Evolutionary conservation across 768 basidiomycete species (phyloP), one percentile per base, ranked within the genome.

Genomic region (Lanmaoa pseudosensibilis): DNA sequence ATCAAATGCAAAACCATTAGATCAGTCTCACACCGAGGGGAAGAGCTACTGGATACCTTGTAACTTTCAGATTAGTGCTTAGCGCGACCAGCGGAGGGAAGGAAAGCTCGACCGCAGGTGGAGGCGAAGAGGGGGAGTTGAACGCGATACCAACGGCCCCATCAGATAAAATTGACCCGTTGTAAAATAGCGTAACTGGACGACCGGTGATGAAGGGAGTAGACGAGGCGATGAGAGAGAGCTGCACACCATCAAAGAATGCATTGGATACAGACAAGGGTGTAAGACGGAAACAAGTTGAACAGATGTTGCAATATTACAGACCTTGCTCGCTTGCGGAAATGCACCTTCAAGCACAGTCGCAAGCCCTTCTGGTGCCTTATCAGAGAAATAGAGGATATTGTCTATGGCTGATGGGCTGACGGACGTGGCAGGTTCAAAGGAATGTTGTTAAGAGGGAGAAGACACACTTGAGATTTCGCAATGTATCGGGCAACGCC

Each of bases 171-270:
- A 90, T 78, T 2, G 77, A 65, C 37, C 76, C 73, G 48, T 87
- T 80, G 55, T 78, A 70, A 56, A 91, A 84, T 11, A 92, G 74
- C 0, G 90, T 92, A 30, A 86, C 81, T 1, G 86, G 84, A 19
- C 86, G 74, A 15, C 90, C 91, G 2, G 88, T 92, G 6, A 90
- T 73, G 67, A 92, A 92, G 1, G 90, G 89, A 2, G 91, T 92
- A 3, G 89, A 86, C 0, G 89, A 77, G 0, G 85, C 86, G 21
- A 87, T 69, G 19, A 92, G 76, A 5, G 89, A 88, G 50, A 90
- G 71, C 83, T 90, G 64, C 33, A 12, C 5, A 23, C n/a, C 44
- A 46, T 36, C 18, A 47, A 38, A 30, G 23, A 32, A 47, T 38
- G 46, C 37, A 41, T 5, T 37, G 18, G 32, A 32, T 21, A 15